Evolutionary conservation across 352 stramenopile species (phyloP).

Genomic region (Phytophthora gonapodyides): DNA sequence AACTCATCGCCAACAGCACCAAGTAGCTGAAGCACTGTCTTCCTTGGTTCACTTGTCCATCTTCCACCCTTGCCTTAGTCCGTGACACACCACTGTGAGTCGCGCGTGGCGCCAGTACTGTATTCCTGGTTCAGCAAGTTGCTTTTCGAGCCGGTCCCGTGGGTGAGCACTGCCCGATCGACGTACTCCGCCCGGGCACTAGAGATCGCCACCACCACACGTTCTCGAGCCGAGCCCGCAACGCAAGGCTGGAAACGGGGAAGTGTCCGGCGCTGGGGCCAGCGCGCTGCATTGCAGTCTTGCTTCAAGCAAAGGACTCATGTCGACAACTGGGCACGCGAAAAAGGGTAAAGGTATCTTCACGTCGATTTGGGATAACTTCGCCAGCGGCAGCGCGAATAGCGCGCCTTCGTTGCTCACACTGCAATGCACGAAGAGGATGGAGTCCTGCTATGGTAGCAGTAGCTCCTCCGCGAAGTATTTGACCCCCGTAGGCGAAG

Average conservation of each 20-base stretch:
- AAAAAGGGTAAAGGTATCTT: too few species aligned
- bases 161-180: slow-evolving; percentile 5
- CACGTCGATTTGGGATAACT: too few species aligned
- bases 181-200: slow-evolving; percentile 1
- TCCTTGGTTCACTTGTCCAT: neutral
- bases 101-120: slow-evolving; percentile 17
- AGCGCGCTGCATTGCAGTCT: neutral
- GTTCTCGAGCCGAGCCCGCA: slow-evolving; percentile 3
- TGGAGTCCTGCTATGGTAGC: too few species aligned
- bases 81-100: slow-evolving; percentile 7
- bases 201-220: slow-evolving; percentile 10
- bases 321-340: too few species aligned
- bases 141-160: slow-evolving; percentile 12
- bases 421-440: too few species aligned
- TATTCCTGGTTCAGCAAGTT: slow-evolving; percentile 7
- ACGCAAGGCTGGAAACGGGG: slow-evolving; percentile 16
- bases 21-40: too few species aligned
- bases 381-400: too few species aligned
- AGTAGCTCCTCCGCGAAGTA: too few species aligned
- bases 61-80: slow-evolving; percentile 6
- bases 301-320: too few species aligned
- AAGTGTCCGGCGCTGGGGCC: slow-evolving; percentile 10
- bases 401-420: too few species aligned
- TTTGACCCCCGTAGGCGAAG: too few species aligned
- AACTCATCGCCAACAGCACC: too few species aligned